Evolutionary conservation across 1,284 basidiomycete genomes (phyloP), one percentile per base, ranked within the genome.

Genomic region (Somion occarium): DNA sequence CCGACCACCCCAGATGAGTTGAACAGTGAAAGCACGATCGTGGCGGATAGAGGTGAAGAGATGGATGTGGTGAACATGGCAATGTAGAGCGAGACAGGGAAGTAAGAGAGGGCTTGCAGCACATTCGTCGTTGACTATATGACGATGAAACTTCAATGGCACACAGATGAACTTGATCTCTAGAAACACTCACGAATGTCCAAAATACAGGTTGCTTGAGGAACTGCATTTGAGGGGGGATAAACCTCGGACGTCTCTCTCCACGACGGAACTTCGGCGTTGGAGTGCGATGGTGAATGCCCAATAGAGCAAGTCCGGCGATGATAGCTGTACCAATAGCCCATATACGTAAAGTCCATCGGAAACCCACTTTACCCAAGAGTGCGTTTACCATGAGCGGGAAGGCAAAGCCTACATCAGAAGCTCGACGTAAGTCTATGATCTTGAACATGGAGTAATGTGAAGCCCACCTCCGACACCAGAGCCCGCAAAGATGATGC

Each of bases 81-180:
- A 46, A 64, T 63, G 53, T 66, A 64, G 13, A 65, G 59, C 37
- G 63, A 66, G 41, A 62, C 63, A n/a, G 62, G 61, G 58, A 63
- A 63, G 51, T 60, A 64, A 1, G 60, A 61, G 5, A 65, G 52
- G 7, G 61, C 61, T 56, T 65, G 62, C 20, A 65, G 52, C 44
- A 59, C 53, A 41, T 54, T 57, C 19, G 60, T 57, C 38, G 56
- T 50, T 18, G 56, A 51, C 62, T 62, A 25, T 12, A n/a, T 20
- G 55, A 44, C 34, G 56, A 57, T 19, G 59, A 56, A 57, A 59
- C 62, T 25, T 60, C 55, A 24, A 61, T 56, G 48, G 62, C 61
- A 53, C 64, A 64, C 12, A 64, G 59, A 38, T 61, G 64, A 43
- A 61, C 63, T n/a, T 61, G 61, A 56, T 61, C 61, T 50, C 59